phyloP scores from a whole-genome alignment of 805 yeast genomes.

The Kuraishia floccosa region DNA sequence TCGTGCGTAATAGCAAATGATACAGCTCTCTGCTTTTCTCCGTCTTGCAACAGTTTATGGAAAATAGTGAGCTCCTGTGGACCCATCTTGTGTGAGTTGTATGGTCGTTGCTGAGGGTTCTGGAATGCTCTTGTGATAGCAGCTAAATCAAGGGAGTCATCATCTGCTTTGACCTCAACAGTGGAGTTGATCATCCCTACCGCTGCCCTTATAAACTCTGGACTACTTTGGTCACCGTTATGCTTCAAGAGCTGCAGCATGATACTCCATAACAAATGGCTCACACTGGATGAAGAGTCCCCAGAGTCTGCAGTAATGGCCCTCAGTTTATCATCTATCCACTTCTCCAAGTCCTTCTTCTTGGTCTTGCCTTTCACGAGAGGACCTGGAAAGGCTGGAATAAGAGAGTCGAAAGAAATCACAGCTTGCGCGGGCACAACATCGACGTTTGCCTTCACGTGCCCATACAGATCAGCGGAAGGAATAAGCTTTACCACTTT shows the following conservation, averaged over 20 bases:
- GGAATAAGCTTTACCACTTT: slow-evolving; percentile 35
- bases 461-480: slow-evolving; percentile 21
- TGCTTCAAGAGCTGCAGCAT: slow-evolving; percentile 12
- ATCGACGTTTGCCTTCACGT: slow-evolving; percentile 19
- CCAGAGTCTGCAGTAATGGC: slow-evolving; percentile 7
- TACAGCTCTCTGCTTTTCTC: slow-evolving; percentile 59
- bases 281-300: too few relatives aligned
- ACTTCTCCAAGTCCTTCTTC: slow-evolving; percentile 57
- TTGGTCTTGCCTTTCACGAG: slow-evolving; percentile 43
- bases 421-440: slow-evolving; percentile 22
- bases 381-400: slow-evolving; percentile 58
- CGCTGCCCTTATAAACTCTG: slow-evolving; percentile 19
- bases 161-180: slow-evolving; percentile 15
- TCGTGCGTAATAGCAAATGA: slow-evolving; percentile 46
- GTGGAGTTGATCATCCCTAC: slow-evolving; percentile 30
- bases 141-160: slow-evolving; percentile 8
- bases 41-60: slow-evolving; percentile 36
- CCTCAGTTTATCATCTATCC: slow-evolving; percentile 35
- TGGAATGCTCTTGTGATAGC: slow-evolving; percentile 7
- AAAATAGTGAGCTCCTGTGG: slow-evolving; percentile 14
- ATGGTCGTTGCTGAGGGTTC: slow-evolving; percentile 6
- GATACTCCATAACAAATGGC: too few relatives aligned
- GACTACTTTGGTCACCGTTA: slow-evolving; percentile 13
- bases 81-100: slow-evolving; percentile 15
- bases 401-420: slow-evolving; percentile 34